Evolutionary conservation across 2,329 filamentous ascomycete species (phyloP).

Genomic region (Eutypella sp.): DNA sequence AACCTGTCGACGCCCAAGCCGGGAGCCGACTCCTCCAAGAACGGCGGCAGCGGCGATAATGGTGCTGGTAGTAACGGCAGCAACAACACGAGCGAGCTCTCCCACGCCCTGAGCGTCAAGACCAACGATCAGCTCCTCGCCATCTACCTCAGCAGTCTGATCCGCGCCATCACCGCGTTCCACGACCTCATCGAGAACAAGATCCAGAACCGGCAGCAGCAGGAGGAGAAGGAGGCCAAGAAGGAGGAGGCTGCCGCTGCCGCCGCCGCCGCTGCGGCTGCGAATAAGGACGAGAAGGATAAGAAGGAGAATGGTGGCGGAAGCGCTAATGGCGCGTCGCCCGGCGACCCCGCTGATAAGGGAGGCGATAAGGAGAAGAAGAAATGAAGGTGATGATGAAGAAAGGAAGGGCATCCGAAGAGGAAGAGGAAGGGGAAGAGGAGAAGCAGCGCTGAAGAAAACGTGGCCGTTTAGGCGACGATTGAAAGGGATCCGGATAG

Average conservation of each 20-base stretch:
- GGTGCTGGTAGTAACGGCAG: slow-evolving; percentile 37
- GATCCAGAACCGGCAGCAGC: slow-evolving; percentile 96
- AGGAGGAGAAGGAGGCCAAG: slow-evolving; percentile 90
- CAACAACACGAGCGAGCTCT: slow-evolving; percentile 67
- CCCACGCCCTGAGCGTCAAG: slow-evolving; percentile 97
- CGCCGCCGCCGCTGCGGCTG: slow-evolving; percentile 32
- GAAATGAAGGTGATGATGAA: slow-evolving; percentile 29
- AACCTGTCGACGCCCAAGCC: slow-evolving; percentile 83
- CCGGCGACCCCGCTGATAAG: slow-evolving; percentile 31
- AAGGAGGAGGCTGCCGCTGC: slow-evolving; percentile 58
- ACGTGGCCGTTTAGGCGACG: too few relatives aligned
- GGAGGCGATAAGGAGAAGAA: slow-evolving; percentile 43
- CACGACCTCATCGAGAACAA: slow-evolving; percentile 99
- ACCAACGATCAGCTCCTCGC: slow-evolving; percentile 99
- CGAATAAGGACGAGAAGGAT: slow-evolving; percentile 56
- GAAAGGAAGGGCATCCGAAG: slow-evolving; percentile 8
- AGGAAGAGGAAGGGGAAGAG: slow-evolving; percentile 2
- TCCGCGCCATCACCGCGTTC: slow-evolving; percentile 96
- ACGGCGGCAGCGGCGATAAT: slow-evolving; percentile 42
- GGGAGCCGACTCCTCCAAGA: slow-evolving; percentile 27
- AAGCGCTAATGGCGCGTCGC: slow-evolving; percentile 60
- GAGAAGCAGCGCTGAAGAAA: too few relatives aligned
- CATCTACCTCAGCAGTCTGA: slow-evolving; percentile 94
- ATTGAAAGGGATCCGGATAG: too few relatives aligned
- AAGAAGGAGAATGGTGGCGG: slow-evolving; percentile 35